Evolutionary conservation across 371 early-diverging fungal species (phyloP).

Genomic region (Mortierella sp.): DNA sequence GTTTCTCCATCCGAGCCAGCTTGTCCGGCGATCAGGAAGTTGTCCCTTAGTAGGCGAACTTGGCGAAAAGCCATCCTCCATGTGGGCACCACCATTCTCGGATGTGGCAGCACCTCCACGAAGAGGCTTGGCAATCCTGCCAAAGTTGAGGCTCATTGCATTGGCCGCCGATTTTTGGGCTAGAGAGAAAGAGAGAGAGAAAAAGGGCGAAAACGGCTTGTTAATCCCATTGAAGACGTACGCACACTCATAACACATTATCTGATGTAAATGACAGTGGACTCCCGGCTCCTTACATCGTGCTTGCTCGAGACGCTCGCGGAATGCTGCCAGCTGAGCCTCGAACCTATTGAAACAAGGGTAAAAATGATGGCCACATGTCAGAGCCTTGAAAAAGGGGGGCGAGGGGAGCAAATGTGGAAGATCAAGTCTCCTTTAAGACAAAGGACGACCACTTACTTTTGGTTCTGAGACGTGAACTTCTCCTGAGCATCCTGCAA

Average conservation of each 20-base stretch:
- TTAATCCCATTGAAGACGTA: too few species aligned
- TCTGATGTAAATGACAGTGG: too few species aligned
- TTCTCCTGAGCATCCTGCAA: conserved; percentile 84
- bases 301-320: conserved; percentile 84
- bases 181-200: conserved; percentile 10
- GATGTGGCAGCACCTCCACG: conserved; percentile 74
- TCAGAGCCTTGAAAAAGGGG: neutral
- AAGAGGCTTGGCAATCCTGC: conserved; percentile 93
- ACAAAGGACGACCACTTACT: conserved; percentile 57
- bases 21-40: conserved; percentile 33
- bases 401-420: neutral
- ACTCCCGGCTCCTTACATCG: conserved; percentile 70
- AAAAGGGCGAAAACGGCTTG: neutral
- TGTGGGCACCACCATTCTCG: conserved; percentile 15
- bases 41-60: conserved; percentile 47
- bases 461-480: conserved; percentile 82
- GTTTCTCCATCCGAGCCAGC: conserved; percentile 40
- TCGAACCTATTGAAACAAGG: conserved; percentile 66
- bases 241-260: too few species aligned
- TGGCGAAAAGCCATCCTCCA: conserved; percentile 36
- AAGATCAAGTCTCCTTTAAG: neutral
- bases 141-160: conserved; percentile 75
- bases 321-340: conserved; percentile 79
- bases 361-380: too few species aligned
- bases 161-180: conserved; percentile 64